Evolutionary conservation across 1,139 yeast species (phyloP), one percentile per base, ranked within the genome.

Genomic region (Nematodospora anomalae): DNA sequence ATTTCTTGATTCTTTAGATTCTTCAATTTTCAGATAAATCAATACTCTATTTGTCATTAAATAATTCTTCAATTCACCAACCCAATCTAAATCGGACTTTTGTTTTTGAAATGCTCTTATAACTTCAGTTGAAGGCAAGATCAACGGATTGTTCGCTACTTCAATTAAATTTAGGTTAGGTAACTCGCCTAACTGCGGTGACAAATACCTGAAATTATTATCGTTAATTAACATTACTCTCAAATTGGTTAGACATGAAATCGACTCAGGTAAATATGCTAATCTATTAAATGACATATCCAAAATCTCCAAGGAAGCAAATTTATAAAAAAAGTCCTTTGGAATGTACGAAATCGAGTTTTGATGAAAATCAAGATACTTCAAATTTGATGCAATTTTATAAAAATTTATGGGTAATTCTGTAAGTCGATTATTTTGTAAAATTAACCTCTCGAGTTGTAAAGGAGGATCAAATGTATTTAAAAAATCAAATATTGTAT

Each of bases 361-460:
- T 44, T 72, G 69, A 49, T 84, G 83, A 32, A 86, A 62, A 54
- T 86, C 92, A 42, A 86, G 61, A 48, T 81, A 83, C 36, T 77
- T 66, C 39, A 85, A 59, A 35, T 65, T 62, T 16, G 40, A 42
- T n/a, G 72, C 53, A 44, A 84, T 60, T 20, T 60, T 55, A 9
- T 58, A 49, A 44, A 84, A 70, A 39, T 68, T 67, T 1, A 57
- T 48, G 0, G 89, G 86, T 7, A 83, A 57, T 9, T 61, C 59
- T 0, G 62, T 53, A 13, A 82, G 55, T 30, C 62, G 59, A 51
- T 81, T 81, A 40, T 68, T 67, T 39, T 79, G 76, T 12, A 83
- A 52, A 3, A 80, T 72, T 11, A 83, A 60, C 46, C 79, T 66
- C 40, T 78, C 79, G 11, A 79, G 68, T 23, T 64, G 66, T 22